Evolutionary conservation across 2,329 filamentous ascomycete genomes (phyloP).

Genomic region (Sarocladiaceae sp.): DNA sequence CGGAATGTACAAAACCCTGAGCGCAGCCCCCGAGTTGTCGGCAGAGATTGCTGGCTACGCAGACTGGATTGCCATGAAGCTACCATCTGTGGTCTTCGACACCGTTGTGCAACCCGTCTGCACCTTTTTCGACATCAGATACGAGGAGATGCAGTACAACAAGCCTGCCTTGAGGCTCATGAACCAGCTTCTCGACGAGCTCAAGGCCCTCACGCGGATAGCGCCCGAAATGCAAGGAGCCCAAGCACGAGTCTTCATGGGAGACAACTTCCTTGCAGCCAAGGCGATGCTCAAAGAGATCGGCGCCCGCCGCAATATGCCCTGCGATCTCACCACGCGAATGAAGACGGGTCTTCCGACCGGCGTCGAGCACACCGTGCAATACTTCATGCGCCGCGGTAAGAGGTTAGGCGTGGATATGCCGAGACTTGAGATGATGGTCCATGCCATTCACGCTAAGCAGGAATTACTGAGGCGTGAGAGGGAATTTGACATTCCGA

Average conservation of each 20-base stretch:
- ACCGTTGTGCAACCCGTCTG: slow-evolving; percentile 78
- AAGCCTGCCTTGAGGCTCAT: slow-evolving; percentile 61
- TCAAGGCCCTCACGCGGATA: slow-evolving; percentile 63
- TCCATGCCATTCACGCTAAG: slow-evolving; percentile 71
- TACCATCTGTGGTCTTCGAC: slow-evolving; percentile 74
- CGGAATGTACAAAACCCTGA: neutral
- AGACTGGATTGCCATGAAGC: slow-evolving; percentile 66
- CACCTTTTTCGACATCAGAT: slow-evolving; percentile 71
- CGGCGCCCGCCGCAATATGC: neutral
- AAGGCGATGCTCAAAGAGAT: slow-evolving; percentile 32
- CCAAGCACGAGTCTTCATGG: slow-evolving; percentile 50
- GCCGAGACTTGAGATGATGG: slow-evolving; percentile 68
- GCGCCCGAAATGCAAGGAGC: slow-evolving; percentile 70
- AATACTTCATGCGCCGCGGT: slow-evolving; percentile 76
- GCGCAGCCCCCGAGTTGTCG: slow-evolving; percentile 10
- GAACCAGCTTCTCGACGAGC: slow-evolving; percentile 69
- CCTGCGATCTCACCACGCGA: slow-evolving; percentile 64
- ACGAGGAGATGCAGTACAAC: slow-evolving; percentile 68
- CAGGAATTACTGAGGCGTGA: slow-evolving; percentile 24
- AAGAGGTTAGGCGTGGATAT: slow-evolving; percentile 68
- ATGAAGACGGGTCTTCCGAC: slow-evolving; percentile 58
- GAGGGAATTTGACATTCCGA: slow-evolving; percentile 27
- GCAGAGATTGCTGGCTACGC: slow-evolving; percentile 28
- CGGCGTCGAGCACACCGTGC: slow-evolving; percentile 82
- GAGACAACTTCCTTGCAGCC: slow-evolving; percentile 30